phyloP scores from a whole-genome alignment of 1,284 basidiomycete genomes.

The Apiotrichum gamsii region DNA sequence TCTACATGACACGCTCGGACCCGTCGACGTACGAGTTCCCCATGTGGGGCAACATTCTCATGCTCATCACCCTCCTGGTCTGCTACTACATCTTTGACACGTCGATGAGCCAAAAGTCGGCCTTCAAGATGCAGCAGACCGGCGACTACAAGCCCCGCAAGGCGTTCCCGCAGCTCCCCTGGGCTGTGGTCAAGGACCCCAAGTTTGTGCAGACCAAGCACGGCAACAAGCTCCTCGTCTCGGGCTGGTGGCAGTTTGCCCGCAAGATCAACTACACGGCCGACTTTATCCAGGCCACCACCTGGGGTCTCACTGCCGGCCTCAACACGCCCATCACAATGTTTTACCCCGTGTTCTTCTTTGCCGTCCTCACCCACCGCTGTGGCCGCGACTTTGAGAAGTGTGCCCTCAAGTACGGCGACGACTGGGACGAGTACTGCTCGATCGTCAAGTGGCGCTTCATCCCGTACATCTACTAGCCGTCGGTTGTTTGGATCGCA shows the following conservation, averaged over 20 bases:
- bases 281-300: slow-evolving; percentile 63
- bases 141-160: slow-evolving; percentile 78
- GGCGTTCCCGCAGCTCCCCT: slow-evolving; percentile 90
- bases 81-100: slow-evolving; percentile 91
- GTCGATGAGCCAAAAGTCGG: slow-evolving; percentile 90
- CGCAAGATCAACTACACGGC: slow-evolving; percentile 57
- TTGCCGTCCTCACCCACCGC: slow-evolving; percentile 78
- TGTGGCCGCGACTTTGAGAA: slow-evolving; percentile 87
- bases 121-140: slow-evolving; percentile 95
- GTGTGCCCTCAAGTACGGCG: slow-evolving; percentile 88
- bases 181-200: slow-evolving; percentile 79
- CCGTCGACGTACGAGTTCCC: slow-evolving; percentile 83
- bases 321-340: slow-evolving; percentile 81
- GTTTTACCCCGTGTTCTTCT: slow-evolving; percentile 92
- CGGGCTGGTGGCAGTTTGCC: slow-evolving; percentile 62
- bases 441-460: slow-evolving; percentile 77
- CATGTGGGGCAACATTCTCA: slow-evolving; percentile 47
- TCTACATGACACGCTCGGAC: slow-evolving; percentile 96
- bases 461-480: slow-evolving; percentile 59
- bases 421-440: slow-evolving; percentile 90
- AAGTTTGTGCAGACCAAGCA: slow-evolving; percentile 89
- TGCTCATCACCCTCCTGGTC: slow-evolving; percentile 59
- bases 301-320: slow-evolving; percentile 85
- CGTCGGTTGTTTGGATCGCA: too few species aligned
- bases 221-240: slow-evolving; percentile 56